Percentiles rank a stretch among this genome's conserved stretches.
phyloP scores from a whole-genome alignment of 139 green algal genomes.

The Yamagishiella unicocca region DNA sequence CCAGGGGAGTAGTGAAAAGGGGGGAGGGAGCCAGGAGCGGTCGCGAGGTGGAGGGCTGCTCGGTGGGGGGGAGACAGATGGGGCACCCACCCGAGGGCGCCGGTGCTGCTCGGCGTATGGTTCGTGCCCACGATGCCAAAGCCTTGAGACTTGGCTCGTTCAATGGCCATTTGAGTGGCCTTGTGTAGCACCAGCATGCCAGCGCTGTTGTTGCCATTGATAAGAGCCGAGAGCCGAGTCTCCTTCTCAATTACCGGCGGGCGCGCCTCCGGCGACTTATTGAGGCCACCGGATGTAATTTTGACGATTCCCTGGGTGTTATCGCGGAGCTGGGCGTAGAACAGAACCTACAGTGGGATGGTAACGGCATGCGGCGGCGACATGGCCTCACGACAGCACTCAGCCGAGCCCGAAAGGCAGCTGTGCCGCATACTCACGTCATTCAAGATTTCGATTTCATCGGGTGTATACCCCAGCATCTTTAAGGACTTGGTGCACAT shows the following conservation, averaged over 20 bases:
- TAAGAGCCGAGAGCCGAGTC: conserved; percentile 67
- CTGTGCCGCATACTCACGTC: conserved; percentile 57
- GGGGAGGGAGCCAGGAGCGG: not conserved
- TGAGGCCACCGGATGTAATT: conserved; percentile 78
- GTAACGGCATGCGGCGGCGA: not conserved
- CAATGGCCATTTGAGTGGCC: conserved; percentile 67
- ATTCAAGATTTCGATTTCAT: conserved; percentile 60
- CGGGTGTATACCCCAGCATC: conserved; percentile 58
- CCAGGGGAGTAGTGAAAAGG: too few species aligned
- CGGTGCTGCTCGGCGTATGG: conserved; percentile 78
- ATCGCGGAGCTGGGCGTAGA: conserved; percentile 85
- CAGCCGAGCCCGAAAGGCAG: too few species aligned
- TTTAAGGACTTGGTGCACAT: conserved; percentile 68
- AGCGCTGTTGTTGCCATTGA: conserved; percentile 75
- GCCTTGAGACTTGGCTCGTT: conserved; percentile 69
- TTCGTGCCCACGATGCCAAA: conserved; percentile 83
- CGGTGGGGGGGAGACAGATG: not conserved
- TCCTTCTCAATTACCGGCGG: conserved; percentile 65
- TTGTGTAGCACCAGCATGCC: conserved; percentile 82
- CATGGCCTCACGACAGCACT: too few species aligned
- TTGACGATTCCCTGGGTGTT: conserved; percentile 91
- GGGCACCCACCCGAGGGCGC: conserved; percentile 73
- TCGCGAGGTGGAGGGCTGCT: too few species aligned
- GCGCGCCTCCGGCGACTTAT: conserved; percentile 46
- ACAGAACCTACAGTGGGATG: conserved; percentile 69